A percentile compares a stretch with the other conserved stretches of the same genome.
These are phyloP conservation scores for Trichoderma gracile DNA, from an alignment of 2,329 filamentous ascomycete genomes.

Conservation along the genomic window DNA sequence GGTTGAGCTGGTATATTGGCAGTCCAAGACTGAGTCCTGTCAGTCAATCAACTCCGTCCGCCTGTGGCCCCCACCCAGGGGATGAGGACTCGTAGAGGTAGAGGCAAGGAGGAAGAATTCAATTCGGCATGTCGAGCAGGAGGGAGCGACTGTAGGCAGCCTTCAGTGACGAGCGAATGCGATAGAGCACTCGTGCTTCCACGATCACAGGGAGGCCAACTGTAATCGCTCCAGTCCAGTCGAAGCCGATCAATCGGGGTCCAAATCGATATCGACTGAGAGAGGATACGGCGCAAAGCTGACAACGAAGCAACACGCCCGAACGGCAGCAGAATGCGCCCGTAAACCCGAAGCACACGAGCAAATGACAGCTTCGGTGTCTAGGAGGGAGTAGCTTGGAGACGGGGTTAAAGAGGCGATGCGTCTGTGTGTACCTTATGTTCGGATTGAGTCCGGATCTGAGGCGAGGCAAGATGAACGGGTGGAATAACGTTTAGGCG, in stretches of 20 bases:
- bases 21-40: not conserved
- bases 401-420: not conserved
- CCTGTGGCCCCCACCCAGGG: not conserved
- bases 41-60: not conserved
- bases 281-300: not conserved
- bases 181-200: not conserved
- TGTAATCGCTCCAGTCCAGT: not conserved
- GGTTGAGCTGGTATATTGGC: not conserved
- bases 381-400: conserved; percentile 8
- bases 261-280: not conserved
- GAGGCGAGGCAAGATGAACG: not conserved
- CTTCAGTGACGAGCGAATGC: not conserved
- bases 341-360: not conserved
- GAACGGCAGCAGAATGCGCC: not conserved
- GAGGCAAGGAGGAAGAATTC: not conserved
- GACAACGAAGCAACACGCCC: not conserved
- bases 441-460: not conserved
- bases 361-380: not conserved
- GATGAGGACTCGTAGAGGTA: not conserved
- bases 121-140: not conserved
- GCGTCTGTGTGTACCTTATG: not conserved
- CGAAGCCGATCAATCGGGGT: no score
- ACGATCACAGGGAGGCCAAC: not conserved
- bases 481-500: conserved; percentile 18
- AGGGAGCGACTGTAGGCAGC: not conserved